Percentiles rank a stretch among this genome's conserved stretches.
phyloP scores from a whole-genome alignment of 2,329 filamentous ascomycete genomes.

The Hymenoscyphus fraxineus region DNA sequence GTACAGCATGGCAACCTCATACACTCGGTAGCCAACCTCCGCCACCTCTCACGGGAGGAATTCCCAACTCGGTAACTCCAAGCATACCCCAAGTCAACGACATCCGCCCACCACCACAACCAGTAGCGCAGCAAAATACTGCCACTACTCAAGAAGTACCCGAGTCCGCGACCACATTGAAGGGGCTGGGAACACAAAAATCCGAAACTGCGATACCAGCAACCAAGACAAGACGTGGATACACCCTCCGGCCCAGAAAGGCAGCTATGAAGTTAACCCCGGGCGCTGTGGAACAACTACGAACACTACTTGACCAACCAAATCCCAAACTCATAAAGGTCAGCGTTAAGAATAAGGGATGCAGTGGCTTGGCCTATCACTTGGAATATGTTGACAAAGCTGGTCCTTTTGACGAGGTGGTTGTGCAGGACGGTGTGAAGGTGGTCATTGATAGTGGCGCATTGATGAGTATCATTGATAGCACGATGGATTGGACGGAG shows the following conservation, averaged over 20 bases:
- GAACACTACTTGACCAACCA: conserved; percentile 73
- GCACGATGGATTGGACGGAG: conserved; percentile 98
- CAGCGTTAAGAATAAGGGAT: conserved; percentile 89
- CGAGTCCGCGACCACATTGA: conserved; percentile 48
- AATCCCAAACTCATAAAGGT: conserved; percentile 91
- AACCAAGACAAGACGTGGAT: conserved; percentile 48
- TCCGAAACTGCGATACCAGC: conserved; percentile 43
- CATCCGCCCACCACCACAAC: conserved; percentile 42
- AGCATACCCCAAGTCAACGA: conserved; percentile 41
- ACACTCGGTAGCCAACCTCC: conserved; percentile 53
- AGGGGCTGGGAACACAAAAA: conserved; percentile 66
- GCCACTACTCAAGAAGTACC: conserved; percentile 62
- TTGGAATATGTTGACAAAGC: conserved; percentile 94
- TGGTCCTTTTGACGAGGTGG: conserved; percentile 80
- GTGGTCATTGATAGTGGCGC: conserved; percentile 97
- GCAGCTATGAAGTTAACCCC: conserved; percentile 85
- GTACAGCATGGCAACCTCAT: conserved; percentile 60
- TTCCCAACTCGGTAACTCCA: conserved; percentile 47
- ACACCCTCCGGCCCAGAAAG: conserved; percentile 70
- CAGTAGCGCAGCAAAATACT: conserved; percentile 39
- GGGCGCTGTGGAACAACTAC: conserved; percentile 74
- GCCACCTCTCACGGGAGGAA: conserved; percentile 42
- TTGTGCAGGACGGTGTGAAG: conserved; percentile 94
- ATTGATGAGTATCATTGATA: conserved; percentile 95
- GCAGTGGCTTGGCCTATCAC: conserved; percentile 89